Percentiles rank a stretch among this genome's conserved stretches.
These are phyloP conservation scores for Rhynchosporium secalis DNA, from an alignment of 2,329 filamentous ascomycete species.

Conservation along the genomic window DNA sequence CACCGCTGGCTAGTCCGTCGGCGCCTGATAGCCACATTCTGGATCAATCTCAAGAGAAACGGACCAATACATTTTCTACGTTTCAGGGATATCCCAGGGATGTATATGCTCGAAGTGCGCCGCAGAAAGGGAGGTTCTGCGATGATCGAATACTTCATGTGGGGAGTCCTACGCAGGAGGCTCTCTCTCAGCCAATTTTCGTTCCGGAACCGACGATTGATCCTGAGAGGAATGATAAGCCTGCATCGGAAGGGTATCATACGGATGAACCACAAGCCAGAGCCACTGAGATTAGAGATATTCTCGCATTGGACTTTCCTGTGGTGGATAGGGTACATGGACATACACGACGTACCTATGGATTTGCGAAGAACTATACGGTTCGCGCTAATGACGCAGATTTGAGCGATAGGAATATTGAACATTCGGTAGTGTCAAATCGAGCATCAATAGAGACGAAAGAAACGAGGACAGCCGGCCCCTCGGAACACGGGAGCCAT, in stretches of 20 bases:
- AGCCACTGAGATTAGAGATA: neutral
- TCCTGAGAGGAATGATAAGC: neutral
- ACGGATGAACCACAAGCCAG: neutral
- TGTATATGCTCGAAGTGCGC: neutral
- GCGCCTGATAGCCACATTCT: neutral
- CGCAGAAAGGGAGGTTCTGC: neutral
- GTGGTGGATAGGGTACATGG: neutral
- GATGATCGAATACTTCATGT: neutral
- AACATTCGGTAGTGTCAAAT: neutral
- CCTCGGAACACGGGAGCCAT: neutral
- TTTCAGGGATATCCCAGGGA: neutral
- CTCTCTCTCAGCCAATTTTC: neutral
- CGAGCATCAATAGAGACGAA: neutral
- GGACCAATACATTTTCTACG: neutral
- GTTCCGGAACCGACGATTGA: no score
- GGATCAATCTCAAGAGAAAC: constrained; percentile 3
- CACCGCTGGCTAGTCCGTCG: neutral
- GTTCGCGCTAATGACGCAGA: no score
- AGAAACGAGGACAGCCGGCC: neutral
- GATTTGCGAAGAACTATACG: neutral
- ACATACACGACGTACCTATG: neutral
- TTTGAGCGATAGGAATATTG: no score
- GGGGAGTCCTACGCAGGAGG: neutral
- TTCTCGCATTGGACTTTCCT: neutral
- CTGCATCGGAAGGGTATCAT: neutral